Conservation (phyloP, 768 basidiomycete genomes). For the Paxillus rubicundulus region DNA sequence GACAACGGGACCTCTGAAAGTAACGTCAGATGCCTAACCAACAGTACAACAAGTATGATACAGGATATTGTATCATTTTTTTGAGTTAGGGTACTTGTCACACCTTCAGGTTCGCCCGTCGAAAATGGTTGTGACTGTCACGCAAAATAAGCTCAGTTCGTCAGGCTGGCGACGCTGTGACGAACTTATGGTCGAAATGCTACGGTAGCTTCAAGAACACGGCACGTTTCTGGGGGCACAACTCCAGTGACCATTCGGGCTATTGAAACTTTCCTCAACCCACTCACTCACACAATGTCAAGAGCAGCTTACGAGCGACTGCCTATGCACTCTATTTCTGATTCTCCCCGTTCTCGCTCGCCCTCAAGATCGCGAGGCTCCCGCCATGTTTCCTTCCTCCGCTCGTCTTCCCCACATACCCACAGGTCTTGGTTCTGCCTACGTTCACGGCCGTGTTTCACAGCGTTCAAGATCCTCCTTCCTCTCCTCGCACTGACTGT, state of each 20-base stretch:
- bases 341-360: slow-evolving; percentile 23
- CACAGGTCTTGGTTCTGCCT: slow-evolving; percentile 20
- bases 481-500: slow-evolving; percentile 38
- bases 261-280: background rate
- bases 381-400: slow-evolving; percentile 17
- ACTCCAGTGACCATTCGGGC: background rate
- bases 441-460: slow-evolving; percentile 37
- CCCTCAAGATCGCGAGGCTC: slow-evolving; percentile 28
- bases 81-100: too few relatives aligned
- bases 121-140: too few relatives aligned
- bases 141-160: too few relatives aligned
- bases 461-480: slow-evolving; percentile 45
- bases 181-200: too few relatives aligned
- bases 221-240: background rate
- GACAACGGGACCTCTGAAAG: too few relatives aligned
- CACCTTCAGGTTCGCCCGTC: too few relatives aligned
- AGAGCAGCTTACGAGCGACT: slow-evolving; percentile 46
- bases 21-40: too few relatives aligned
- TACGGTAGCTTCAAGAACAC: background rate
- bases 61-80: too few relatives aligned
- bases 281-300: slow-evolving; percentile 28
- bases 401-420: slow-evolving; percentile 29
- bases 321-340: slow-evolving; percentile 45
- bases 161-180: too few relatives aligned
- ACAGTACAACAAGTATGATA: too few relatives aligned